Base-by-base conservation (phyloP, 306 rosid genomes). In the Inga leiocalycina region DNA sequence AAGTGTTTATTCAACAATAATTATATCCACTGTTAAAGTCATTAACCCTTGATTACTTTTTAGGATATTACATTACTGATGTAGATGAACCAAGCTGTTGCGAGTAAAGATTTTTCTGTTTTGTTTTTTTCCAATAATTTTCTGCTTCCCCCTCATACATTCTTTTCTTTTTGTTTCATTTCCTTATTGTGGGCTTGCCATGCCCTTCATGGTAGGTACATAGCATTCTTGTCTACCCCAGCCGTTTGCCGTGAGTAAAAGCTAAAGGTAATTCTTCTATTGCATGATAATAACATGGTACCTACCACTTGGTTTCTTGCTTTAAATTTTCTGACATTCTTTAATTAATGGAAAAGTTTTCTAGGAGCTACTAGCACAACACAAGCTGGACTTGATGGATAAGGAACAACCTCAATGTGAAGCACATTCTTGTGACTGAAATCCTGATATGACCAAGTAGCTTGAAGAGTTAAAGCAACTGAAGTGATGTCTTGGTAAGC, bases 71-170 rank as follows among this genome's bases (percentile, higher is more conserved):
- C 27, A 83, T 97, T 71, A 79, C 97, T 45, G 98, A 97, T 74
- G 97, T 97, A 75, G 99, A 92, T 81, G 97, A 97, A 87, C 99
- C 98, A 75, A 97, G 98, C 79, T 97, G 98, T 8, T 97, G 99
- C 99, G 99, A 97, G 99, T 97, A 89, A 74, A 96, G 80, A 32
- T 27, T 70, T 59, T 27, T 27, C 10, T 59, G 20, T 8, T 62
- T 62, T 27, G 11, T 1, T 24, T 61, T 61, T 54, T 0, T 10
- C 11, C 51, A 3, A 48, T 15, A n/a, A 17, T 27, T 27, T 30
- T 30, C 39, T 64, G 69, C 39, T 30, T 13, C 39, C 71, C n/a
- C n/a, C n/a, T 65, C 43, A 8, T 0, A 30, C 71, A 16, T 19
- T 52, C 14, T 59, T 41, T 71, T 46, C 41, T 71, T 78, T 35